A percentile compares a stretch with the other conserved stretches of the same genome.
These are phyloP conservation scores for Trypanosoma grayi DNA, from an alignment of 208 protist genomes.

Conservation along the genomic window DNA sequence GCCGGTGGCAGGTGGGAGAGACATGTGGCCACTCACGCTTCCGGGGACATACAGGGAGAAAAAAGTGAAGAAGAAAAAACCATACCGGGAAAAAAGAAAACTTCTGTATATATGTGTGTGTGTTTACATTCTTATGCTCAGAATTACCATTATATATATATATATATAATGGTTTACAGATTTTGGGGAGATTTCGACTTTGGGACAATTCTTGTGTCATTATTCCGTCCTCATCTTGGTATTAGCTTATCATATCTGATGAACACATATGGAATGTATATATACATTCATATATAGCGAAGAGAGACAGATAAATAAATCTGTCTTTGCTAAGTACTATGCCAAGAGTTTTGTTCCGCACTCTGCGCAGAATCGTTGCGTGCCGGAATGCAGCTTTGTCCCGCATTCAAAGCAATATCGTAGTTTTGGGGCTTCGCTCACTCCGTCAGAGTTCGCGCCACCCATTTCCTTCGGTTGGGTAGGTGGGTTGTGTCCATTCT, in stretches of 20 bases:
- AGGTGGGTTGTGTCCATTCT: conserved; percentile 6
- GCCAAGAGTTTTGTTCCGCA: conserved; percentile 55
- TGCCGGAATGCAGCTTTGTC: conserved; percentile 20
- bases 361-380: conserved; percentile 55
- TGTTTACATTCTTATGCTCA: too few relatives aligned
- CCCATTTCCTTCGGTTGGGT: neutral
- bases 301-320: conserved; percentile 3
- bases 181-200: too few relatives aligned
- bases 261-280: neutral
- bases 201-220: too few relatives aligned
- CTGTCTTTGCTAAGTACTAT: neutral
- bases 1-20: conserved; percentile 72
- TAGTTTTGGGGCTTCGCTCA: neutral
- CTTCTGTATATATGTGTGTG: too few relatives aligned
- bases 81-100: conserved; percentile 12
- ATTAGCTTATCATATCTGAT: too few relatives aligned
- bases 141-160: too few relatives aligned
- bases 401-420: conserved; percentile 75
- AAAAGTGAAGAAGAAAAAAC: conserved; percentile 5
- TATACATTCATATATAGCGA: neutral
- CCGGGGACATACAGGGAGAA: neutral
- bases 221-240: too few relatives aligned
- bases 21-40: conserved; percentile 38
- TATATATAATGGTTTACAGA: conserved; percentile 3
- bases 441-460: neutral